A percentile compares a stretch with the other conserved stretches of the same genome.
Evolutionary conservation across 2,329 filamentous ascomycete species (phyloP).

Genomic region (Clarireedia sp.): DNA sequence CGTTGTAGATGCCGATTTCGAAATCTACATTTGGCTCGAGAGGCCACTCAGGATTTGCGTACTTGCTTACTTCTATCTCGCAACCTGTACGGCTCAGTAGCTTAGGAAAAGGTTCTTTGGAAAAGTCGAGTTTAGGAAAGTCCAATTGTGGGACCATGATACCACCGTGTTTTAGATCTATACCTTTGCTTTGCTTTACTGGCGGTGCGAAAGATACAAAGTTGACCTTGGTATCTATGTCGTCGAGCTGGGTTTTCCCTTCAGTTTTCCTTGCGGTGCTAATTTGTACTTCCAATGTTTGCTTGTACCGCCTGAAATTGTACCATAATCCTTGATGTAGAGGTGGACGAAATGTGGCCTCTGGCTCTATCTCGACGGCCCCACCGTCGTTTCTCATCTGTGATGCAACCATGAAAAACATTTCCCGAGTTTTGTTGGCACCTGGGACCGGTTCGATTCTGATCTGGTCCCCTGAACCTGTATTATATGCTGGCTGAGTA

Average conservation of each 20-base stretch:
- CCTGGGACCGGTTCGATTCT: neutral
- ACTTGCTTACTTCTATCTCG: neutral
- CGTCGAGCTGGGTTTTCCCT: neutral
- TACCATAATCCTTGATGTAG: neutral
- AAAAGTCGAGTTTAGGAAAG: neutral
- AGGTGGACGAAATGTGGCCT: neutral
- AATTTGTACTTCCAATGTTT: neutral
- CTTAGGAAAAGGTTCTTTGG: neutral
- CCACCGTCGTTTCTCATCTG: too few relatives aligned
- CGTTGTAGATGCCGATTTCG: neutral
- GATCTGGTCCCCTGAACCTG: neutral
- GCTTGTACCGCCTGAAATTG: neutral
- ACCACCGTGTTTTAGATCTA: neutral
- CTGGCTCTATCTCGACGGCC: too few relatives aligned
- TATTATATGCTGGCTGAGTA: neutral
- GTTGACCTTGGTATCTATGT: neutral
- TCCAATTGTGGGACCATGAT: fast-evolving
- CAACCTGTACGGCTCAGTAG: neutral
- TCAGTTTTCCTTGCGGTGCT: neutral
- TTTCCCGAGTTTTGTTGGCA: neutral
- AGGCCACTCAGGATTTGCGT: too few relatives aligned
- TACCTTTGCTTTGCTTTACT: neutral
- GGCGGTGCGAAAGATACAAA: neutral
- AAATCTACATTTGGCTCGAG: too few relatives aligned
- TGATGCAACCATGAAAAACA: neutral